A percentile compares a stretch with the other conserved stretches of the same genome.
Evolutionary conservation across 495 filamentous ascomycete species (phyloP).

Genomic region (Xeromyces bisporus): DNA sequence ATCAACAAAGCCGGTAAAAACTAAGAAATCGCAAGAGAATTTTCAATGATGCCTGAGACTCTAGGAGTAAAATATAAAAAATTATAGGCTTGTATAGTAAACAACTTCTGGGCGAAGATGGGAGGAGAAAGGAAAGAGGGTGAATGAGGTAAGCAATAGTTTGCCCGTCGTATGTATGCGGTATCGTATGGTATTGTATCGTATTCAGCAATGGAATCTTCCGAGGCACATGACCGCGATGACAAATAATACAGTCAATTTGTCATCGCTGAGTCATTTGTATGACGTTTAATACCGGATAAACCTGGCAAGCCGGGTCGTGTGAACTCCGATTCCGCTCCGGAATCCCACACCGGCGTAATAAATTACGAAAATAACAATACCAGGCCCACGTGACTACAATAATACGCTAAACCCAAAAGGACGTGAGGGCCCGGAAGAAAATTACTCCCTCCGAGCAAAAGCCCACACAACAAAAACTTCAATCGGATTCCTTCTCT

Average conservation of each 20-base stretch:
- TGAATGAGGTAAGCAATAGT: slow-evolving; percentile 30
- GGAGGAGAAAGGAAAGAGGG: slow-evolving; percentile 5
- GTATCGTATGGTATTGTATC: neutral
- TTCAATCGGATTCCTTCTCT: slow-evolving; percentile 12
- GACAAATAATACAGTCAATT: neutral
- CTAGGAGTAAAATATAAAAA: no score
- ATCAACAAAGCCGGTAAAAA: neutral
- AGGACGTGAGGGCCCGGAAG: no score
- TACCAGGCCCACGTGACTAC: no score
- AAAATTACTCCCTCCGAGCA: neutral
- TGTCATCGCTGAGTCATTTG: neutral
- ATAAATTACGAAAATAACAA: no score
- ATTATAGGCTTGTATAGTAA: no score
- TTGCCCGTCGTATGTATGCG: neutral
- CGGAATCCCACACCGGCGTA: no score
- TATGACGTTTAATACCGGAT: no score
- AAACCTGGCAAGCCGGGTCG: no score
- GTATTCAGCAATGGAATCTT: neutral
- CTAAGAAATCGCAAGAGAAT: slow-evolving; percentile 2
- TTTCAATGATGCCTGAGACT: slow-evolving; percentile 3
- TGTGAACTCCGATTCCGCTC: no score
- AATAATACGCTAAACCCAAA: no score
- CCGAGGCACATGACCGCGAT: no score
- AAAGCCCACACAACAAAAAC: slow-evolving; percentile 2
- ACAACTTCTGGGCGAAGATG: slow-evolving; percentile 4